A percentile compares a stretch with the other conserved stretches of the same genome.
These are phyloP conservation scores for Apiospora malaysiana DNA, from an alignment of 2,329 filamentous ascomycete species.

Conservation along the genomic window DNA sequence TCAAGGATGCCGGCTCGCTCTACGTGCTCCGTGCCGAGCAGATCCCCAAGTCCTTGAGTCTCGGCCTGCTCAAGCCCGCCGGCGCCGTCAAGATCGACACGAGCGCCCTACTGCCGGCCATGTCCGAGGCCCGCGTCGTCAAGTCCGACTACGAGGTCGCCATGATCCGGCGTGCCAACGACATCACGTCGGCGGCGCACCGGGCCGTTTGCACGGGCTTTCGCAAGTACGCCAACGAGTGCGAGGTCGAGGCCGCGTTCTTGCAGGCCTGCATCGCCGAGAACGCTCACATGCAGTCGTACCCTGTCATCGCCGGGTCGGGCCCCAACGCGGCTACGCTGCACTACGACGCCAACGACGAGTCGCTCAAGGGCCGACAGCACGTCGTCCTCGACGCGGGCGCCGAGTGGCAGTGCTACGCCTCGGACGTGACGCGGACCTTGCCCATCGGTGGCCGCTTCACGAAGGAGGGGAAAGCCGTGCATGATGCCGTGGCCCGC, in stretches of 20 bases:
- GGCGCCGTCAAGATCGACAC: constrained; percentile 51
- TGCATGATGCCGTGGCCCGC: constrained; percentile 78
- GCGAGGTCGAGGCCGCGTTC: constrained; percentile 83
- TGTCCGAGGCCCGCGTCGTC: constrained; percentile 79
- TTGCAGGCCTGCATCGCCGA: constrained; percentile 72
- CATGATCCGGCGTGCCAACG: constrained; percentile 81
- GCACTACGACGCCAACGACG: constrained; percentile 85
- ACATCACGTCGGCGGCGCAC: constrained; percentile 80
- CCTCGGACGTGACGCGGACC: constrained; percentile 87
- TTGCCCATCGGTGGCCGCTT: constrained; percentile 72
- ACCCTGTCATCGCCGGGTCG: constrained; percentile 85
- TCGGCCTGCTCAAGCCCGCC: constrained; percentile 33
- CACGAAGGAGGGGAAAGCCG: constrained; percentile 51
- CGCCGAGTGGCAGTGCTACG: constrained; percentile 84
- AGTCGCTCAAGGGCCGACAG: constrained; percentile 70
- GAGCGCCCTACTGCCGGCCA: constrained; percentile 67
- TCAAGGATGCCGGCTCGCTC: constrained; percentile 49
- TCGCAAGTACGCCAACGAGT: constrained; percentile 72
- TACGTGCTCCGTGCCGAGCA: constrained; percentile 54
- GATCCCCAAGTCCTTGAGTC: constrained; percentile 40
- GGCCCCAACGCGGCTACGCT: constrained; percentile 84
- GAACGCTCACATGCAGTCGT: constrained; percentile 80
- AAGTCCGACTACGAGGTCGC: constrained; percentile 88
- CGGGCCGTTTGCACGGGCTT: constrained; percentile 71
- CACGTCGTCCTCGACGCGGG: constrained; percentile 87